Conservation (phyloP, 2,329 filamentous ascomycete genomes). For the Fusarium continuum region DNA sequence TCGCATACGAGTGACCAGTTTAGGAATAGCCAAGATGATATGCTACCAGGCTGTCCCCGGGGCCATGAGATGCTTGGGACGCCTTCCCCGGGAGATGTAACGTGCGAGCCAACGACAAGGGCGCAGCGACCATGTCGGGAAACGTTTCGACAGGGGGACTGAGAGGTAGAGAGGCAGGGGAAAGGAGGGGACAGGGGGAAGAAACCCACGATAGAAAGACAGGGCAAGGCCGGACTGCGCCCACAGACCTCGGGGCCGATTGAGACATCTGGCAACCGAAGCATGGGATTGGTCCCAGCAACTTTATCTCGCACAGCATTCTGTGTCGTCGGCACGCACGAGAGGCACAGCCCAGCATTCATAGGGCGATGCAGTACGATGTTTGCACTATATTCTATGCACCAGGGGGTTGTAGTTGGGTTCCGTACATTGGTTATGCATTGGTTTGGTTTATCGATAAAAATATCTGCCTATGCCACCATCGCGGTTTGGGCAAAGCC, state of each 20-base stretch:
- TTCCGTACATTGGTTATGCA: background rate
- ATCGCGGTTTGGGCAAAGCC: conserved; percentile 27
- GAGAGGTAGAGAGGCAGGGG: conserved; percentile 10
- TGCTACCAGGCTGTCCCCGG: background rate
- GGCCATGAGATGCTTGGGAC: conserved; percentile 19
- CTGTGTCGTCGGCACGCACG: conserved; percentile 9
- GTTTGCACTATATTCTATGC: conserved; percentile 3
- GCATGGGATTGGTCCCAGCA: conserved; percentile 34
- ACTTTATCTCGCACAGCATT: conserved; percentile 19
- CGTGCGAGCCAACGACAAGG: conserved; percentile 23
- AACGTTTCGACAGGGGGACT: conserved; percentile 13
- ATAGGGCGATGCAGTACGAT: conserved; percentile 10
- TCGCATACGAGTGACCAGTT: conserved; percentile 37
- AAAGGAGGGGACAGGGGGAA: conserved; percentile 17
- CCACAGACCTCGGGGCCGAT: conserved; percentile 39
- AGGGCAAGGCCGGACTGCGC: conserved; percentile 41
- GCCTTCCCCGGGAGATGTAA: conserved; percentile 36
- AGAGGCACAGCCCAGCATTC: conserved; percentile 30
- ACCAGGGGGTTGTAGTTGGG: conserved; percentile 22
- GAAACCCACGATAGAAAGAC: conserved; percentile 12
- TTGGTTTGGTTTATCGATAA: conserved; percentile 32
- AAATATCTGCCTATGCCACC: conserved; percentile 40
- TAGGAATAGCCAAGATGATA: conserved; percentile 27
- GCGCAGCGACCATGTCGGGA: conserved; percentile 24
- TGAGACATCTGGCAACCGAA: conserved; percentile 31